Conservation (phyloP, 257 asterid genomes). For the Solanum piurae region DNA sequence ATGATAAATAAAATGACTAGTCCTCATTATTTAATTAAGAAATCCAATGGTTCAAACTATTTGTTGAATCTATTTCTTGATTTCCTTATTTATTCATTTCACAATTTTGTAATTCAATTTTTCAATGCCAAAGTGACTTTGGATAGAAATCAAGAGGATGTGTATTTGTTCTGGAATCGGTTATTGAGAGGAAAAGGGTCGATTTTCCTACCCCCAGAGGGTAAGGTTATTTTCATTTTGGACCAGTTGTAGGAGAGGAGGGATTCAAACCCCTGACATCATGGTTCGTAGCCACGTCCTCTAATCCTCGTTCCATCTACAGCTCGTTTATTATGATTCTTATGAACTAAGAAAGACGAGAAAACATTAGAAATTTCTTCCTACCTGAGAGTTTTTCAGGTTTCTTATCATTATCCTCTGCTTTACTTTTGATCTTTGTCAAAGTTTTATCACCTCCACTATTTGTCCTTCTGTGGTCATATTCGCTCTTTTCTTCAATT, state of each 20-base stretch:
- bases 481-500: slow-evolving; percentile 35
- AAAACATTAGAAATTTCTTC: neutral
- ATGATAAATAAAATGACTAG: neutral
- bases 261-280: neutral
- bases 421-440: slow-evolving; percentile 26
- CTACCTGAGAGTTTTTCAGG: slow-evolving; percentile 44
- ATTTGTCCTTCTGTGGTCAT: slow-evolving; percentile 9
- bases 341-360: neutral
- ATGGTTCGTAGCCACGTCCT: neutral
- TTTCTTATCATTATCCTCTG: slow-evolving; percentile 11
- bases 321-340: neutral
- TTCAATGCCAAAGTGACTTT: neutral
- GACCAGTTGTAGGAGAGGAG: neutral
- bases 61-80: neutral
- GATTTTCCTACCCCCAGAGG: neutral
- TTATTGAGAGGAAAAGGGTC: neutral
- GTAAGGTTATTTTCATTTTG: neutral
- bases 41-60: neutral
- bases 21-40: neutral
- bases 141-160: neutral
- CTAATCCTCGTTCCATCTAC: neutral
- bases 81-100: neutral
- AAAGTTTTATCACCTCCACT: slow-evolving; percentile 19
- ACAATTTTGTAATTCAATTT: neutral
- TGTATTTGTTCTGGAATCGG: neutral